Base-by-base conservation (phyloP, 2,329 filamentous ascomycete species). In the Trichoderma cornu-damae region DNA sequence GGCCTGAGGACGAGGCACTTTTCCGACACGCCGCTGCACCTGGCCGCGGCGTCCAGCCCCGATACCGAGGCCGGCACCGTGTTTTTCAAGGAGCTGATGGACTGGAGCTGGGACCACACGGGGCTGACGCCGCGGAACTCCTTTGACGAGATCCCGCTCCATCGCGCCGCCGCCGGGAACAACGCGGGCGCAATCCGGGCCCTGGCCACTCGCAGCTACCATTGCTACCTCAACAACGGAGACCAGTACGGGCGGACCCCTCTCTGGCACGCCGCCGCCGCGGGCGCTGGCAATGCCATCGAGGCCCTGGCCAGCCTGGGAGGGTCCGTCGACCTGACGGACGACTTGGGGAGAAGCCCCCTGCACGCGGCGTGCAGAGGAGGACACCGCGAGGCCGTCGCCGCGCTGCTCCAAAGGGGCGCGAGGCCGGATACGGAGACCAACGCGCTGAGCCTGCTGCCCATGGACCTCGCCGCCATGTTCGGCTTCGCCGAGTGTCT, bases 61-160 rank as follows among this genome's bases (percentile, higher is more conserved):
- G 32, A 58, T 2, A 46, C 16, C 1, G 40, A 58, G 20, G 18
- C 8, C 32, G 42, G 56, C 2, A 2, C 24, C 9, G n/a, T 34
- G 1, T 47, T 58, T 7, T 55, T 58, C 30, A 30, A 43, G 14
- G 40, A 58, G 0, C 4, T 54, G 6, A 16, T 54, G 32, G 48
- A 47, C 8, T 53, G 32, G 42, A 35, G 49, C 24, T 22, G 20
- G 22, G 32, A 47, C 2, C 24, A 40, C 20, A 38, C 8, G 9
- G 48, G 48, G 6, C 4, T 47, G n/a, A 14, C 16, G 0, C 22
- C 56, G 22, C 49, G 56, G 2, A 58, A 58, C 24, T 5, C 4
- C 4, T 54, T 54, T 54, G 56, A 58, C 7, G 56, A 58, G 34
- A 58, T 49, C 6, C 56, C 56, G n/a, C 56, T 58, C 6, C 56